Conservation (phyloP, 2,329 filamentous ascomycete genomes). For the Hypoxylon sp. region DNA sequence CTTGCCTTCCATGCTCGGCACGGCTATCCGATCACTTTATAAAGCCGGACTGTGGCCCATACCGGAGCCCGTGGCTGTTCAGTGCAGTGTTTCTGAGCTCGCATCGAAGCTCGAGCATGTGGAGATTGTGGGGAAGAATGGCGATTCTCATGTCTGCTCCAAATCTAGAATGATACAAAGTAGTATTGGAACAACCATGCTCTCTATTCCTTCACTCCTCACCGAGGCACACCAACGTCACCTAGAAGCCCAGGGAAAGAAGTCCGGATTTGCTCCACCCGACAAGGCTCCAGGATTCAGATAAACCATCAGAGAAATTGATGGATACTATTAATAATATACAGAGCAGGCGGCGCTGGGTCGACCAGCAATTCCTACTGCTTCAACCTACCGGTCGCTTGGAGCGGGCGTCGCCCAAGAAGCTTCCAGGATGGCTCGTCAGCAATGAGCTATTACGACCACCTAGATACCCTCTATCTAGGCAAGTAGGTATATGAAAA, state of each 20-base stretch:
- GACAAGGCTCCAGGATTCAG: background rate
- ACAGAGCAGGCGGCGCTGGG: background rate
- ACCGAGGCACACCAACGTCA: constrained; percentile 32
- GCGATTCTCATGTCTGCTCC: constrained; percentile 12
- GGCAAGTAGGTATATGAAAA: background rate
- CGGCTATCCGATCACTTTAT: constrained; percentile 38
- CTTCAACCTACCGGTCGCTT: background rate
- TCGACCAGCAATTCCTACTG: background rate
- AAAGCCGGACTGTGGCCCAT: constrained; percentile 40
- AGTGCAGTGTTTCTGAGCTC: constrained; percentile 32
- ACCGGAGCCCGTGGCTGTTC: constrained; percentile 28
- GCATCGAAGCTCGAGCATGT: constrained; percentile 25
- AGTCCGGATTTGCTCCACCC: constrained; percentile 33
- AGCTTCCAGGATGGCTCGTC: background rate
- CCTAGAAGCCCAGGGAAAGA: constrained; percentile 40
- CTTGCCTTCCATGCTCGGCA: constrained; percentile 38
- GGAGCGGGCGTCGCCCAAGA: background rate
- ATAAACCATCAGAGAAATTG: background rate
- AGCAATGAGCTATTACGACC: background rate
- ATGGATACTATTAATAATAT: background rate
- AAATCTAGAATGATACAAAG: constrained; percentile 10
- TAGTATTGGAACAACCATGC: constrained; percentile 26
- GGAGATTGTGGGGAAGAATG: constrained; percentile 21
- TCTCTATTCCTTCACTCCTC: constrained; percentile 30
- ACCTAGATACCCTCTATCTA: constrained; percentile 3